Evolutionary conservation across 78 protist genomes (phyloP), one percentile per base, ranked within the genome.

Genomic region (Protostelium mycophagum): DNA sequence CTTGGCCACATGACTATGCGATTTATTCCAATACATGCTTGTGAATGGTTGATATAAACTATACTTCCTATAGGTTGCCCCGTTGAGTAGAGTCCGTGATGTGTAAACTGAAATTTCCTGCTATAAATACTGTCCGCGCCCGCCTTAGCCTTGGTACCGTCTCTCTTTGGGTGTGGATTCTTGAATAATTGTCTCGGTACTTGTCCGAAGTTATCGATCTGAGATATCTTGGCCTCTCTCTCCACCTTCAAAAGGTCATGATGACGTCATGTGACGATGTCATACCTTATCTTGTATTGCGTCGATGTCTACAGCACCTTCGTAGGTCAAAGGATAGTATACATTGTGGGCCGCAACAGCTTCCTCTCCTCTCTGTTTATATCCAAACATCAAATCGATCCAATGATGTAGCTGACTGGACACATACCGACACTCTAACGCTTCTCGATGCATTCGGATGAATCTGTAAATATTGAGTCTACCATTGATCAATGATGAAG

Each of bases 331-430:
- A 1, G 96, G 96, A 90, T 92, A 93, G 95, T 96, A 99, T 37
- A 95, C 86, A 35, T 99, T 99, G 86, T 1, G 9, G 0, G 99
- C 98, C 36, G 37, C 85, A 39, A 37, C 95, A 0, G 99, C 98
- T n/a, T 84, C 97, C 73, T 63, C 83, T 35, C 99, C 99, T 0
- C 86, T 88, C 95, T 99, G 99, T 92, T 97, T 97, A 93, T 31
- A 85, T 34, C 99, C 99, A 86, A 98, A 99, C 88, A 99, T 93
- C 36, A 99, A 93, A 92, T 99, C 99, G 38, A 99, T 97, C 99
- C 99, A 99, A 63, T 91, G 28, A 87, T 97, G 98, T 83, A 99
- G 95, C 84, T 94, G 86, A 35, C 36, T 94, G 0, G 97, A 88
- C 36, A 98, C 99, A 86, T 91, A 91, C 10, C 85, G 93, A 0